These are phyloP conservation scores for Cladosporium velox DNA, from an alignment of 2,329 filamentous ascomycete genomes.

Conservation along the genomic window DNA sequence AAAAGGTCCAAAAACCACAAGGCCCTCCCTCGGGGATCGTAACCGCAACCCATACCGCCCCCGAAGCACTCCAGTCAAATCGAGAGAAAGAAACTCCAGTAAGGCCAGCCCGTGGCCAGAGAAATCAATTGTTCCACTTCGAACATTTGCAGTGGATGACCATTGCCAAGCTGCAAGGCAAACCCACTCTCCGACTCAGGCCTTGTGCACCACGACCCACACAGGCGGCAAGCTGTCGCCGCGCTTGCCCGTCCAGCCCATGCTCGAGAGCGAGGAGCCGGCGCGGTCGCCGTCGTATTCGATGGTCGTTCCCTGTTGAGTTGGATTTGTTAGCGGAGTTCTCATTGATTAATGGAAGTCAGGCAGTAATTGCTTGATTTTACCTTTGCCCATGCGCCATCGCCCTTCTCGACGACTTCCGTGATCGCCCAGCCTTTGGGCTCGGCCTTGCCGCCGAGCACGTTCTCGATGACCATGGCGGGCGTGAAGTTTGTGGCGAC, in stretches of 20 bases:
- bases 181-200: slow-evolving; percentile 21
- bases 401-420: slow-evolving; percentile 37
- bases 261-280: slow-evolving; percentile 30
- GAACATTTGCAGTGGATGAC: no score
- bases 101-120: neutral
- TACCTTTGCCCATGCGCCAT: slow-evolving; percentile 36
- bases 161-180: neutral
- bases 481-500: slow-evolving; percentile 32
- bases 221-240: slow-evolving; percentile 37
- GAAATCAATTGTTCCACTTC: neutral
- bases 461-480: slow-evolving; percentile 35
- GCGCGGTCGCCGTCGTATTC: slow-evolving; percentile 33
- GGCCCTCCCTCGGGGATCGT: neutral
- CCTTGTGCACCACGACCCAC: slow-evolving; percentile 39
- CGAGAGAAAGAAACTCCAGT: neutral
- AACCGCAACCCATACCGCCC: neutral
- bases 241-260: slow-evolving; percentile 38
- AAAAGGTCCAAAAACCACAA: neutral
- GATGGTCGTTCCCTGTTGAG: slow-evolving; percentile 33
- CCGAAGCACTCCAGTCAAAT: neutral
- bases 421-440: slow-evolving; percentile 35
- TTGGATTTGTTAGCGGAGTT: neutral
- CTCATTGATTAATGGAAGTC: neutral
- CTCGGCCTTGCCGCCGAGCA: slow-evolving; percentile 27
- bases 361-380: neutral